phyloP scores from a whole-genome alignment of 2,329 filamentous ascomycete species.

The Apiospora arundinis region DNA sequence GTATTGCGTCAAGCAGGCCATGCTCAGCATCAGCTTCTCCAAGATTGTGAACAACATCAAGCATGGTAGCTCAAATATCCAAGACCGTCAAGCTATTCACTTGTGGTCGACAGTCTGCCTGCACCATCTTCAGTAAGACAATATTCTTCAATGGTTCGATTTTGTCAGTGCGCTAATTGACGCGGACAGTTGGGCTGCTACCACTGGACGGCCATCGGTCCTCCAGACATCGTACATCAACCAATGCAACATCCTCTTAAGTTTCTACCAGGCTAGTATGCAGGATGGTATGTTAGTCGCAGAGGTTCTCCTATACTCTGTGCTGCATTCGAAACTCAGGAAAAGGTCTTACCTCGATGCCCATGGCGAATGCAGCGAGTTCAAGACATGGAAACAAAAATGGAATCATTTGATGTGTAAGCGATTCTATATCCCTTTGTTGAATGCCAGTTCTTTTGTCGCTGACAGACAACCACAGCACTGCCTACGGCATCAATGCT shows the following conservation, averaged over 20 bases:
- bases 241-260: slow-evolving; percentile 47
- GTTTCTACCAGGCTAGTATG: slow-evolving; percentile 49
- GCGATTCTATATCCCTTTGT: neutral
- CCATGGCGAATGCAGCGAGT: slow-evolving; percentile 41
- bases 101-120: slow-evolving; percentile 46
- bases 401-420: slow-evolving; percentile 44
- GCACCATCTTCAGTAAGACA: slow-evolving; percentile 44
- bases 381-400: slow-evolving; percentile 42
- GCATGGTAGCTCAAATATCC: slow-evolving; percentile 37
- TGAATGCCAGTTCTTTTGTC: neutral
- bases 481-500: slow-evolving; percentile 43
- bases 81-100: slow-evolving; percentile 44
- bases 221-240: slow-evolving; percentile 46
- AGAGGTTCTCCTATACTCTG: slow-evolving; percentile 46
- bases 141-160: neutral
- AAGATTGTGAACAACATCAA: slow-evolving; percentile 46
- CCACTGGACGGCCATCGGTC: slow-evolving; percentile 46
- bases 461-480: slow-evolving; percentile 30
- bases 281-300: slow-evolving; percentile 49
- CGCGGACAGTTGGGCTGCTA: slow-evolving; percentile 45
- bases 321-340: slow-evolving; percentile 43
- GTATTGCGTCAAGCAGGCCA: slow-evolving; percentile 50
- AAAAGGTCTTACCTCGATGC: slow-evolving; percentile 39
- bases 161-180: slow-evolving; percentile 6
- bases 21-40: slow-evolving; percentile 50